Percentiles rank a stretch among this genome's conserved stretches.
phyloP scores from a whole-genome alignment of 352 stramenopile species.

The Labyrinthula sp. region DNA sequence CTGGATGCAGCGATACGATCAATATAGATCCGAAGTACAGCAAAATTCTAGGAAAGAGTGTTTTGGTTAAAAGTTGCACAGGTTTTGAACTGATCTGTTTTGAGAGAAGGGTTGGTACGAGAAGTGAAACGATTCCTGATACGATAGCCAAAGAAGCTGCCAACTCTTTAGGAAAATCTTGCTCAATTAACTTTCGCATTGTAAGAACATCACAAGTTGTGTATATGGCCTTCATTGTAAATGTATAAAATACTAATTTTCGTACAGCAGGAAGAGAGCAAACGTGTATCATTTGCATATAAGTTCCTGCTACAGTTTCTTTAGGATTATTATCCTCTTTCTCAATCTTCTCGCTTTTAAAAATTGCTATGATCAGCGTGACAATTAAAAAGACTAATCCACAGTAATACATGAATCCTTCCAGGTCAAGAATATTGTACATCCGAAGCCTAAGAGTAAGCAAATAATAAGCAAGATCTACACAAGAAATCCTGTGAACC shows the following conservation, averaged over 20 bases:
- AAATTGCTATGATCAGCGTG: constrained; percentile 63
- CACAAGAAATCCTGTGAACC: constrained; percentile 95
- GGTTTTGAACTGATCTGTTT: constrained; percentile 33
- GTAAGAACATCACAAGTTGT: constrained; percentile 61
- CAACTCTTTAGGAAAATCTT: constrained; percentile 71
- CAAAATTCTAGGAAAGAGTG: constrained; percentile 18
- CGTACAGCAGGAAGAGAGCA: constrained; percentile 57
- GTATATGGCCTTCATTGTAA: constrained; percentile 73
- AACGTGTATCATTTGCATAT: constrained; percentile 60
- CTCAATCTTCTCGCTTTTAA: constrained; percentile 61
- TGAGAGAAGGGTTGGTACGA: constrained; percentile 57
- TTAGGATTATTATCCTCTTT: constrained; percentile 19
- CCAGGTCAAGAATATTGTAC: constrained; percentile 58
- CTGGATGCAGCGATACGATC: constrained; percentile 6
- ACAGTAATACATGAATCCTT: constrained; percentile 73
- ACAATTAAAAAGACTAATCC: constrained; percentile 70
- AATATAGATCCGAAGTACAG: constrained; percentile 13
- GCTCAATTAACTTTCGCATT: constrained; percentile 69
- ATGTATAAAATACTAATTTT: constrained; percentile 54
- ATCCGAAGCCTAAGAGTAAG: constrained; percentile 57
- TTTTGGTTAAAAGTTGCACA: constrained; percentile 9
- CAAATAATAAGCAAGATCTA: constrained; percentile 72
- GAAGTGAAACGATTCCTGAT: constrained; percentile 57
- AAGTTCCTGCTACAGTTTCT: constrained; percentile 58
- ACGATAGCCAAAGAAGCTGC: constrained; percentile 57